Evolutionary conservation across 1,284 basidiomycete species (phyloP).

Genomic region (Butyriboletus appendiculatus): DNA sequence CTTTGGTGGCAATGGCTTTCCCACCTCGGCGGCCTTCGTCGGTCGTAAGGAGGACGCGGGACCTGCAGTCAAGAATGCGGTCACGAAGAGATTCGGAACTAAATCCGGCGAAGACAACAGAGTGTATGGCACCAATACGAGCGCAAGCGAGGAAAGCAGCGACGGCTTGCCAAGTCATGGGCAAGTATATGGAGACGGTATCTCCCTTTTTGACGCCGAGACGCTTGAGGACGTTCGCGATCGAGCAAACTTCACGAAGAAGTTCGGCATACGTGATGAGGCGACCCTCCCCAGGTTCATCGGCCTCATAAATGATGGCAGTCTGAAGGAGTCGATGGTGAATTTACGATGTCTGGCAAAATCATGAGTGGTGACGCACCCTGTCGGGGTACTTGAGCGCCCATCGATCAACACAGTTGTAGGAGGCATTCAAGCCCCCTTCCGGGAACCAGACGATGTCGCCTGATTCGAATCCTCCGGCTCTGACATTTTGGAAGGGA

Average conservation of each 20-base stretch:
- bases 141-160: conserved; percentile 98
- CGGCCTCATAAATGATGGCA: conserved; percentile 98
- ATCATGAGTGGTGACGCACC: conserved; percentile 41
- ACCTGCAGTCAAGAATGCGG: conserved; percentile 89
- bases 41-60: conserved; percentile 90
- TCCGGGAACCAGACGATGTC: conserved; percentile 97
- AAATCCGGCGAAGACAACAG: conserved; percentile 99
- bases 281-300: conserved; percentile 85
- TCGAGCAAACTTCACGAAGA: conserved; percentile 83
- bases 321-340: conserved; percentile 43
- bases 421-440: conserved; percentile 86
- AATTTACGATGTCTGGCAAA: background rate
- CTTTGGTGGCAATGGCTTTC: conserved; percentile 94
- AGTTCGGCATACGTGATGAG: conserved; percentile 85
- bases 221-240: conserved; percentile 91
- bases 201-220: conserved; percentile 97
- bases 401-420: conserved; percentile 98
- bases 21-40: conserved; percentile 96
- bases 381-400: conserved; percentile 91
- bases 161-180: conserved; percentile 92
- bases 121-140: conserved; percentile 96
- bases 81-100: conserved; percentile 96
- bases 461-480: conserved; percentile 84
- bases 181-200: conserved; percentile 88
- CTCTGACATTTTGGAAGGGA: conserved; percentile 87